Conservation (phyloP, 176 grass and related monocot species). For the Oryza coarctata region DNA sequence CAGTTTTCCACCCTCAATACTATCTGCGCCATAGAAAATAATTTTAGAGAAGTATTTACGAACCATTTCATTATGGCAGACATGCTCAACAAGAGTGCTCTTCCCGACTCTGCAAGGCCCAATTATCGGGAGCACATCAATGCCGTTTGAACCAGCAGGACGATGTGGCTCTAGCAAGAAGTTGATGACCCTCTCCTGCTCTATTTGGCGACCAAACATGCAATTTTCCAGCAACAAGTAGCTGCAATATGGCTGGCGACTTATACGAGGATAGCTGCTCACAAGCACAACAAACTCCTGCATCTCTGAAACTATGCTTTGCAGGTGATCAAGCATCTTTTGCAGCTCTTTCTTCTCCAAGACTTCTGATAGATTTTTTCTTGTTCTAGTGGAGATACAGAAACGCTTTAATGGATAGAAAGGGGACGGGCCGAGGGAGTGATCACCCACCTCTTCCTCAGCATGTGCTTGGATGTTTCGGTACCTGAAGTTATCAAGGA, state of each 20-base stretch:
- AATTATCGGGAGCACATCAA: neutral
- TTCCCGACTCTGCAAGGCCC: neutral
- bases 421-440: neutral
- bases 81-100: constrained; percentile 23
- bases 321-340: neutral
- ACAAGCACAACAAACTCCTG: neutral
- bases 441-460: neutral
- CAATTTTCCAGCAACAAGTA: neutral
- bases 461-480: neutral
- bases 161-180: neutral
- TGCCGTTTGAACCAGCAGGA: neutral
- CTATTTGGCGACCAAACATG: neutral
- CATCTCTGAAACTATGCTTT: neutral
- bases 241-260: neutral
- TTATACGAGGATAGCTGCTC: neutral
- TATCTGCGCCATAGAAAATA: neutral
- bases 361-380: neutral
- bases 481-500: neutral
- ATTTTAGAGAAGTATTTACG: neutral
- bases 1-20: neutral
- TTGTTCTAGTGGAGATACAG: neutral
- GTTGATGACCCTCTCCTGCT: neutral
- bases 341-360: neutral
- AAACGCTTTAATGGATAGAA: neutral
- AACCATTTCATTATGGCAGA: neutral